These are phyloP conservation scores for Spathaspora hagerdaliae DNA, from an alignment of 805 yeast species.

Conservation along the genomic window DNA sequence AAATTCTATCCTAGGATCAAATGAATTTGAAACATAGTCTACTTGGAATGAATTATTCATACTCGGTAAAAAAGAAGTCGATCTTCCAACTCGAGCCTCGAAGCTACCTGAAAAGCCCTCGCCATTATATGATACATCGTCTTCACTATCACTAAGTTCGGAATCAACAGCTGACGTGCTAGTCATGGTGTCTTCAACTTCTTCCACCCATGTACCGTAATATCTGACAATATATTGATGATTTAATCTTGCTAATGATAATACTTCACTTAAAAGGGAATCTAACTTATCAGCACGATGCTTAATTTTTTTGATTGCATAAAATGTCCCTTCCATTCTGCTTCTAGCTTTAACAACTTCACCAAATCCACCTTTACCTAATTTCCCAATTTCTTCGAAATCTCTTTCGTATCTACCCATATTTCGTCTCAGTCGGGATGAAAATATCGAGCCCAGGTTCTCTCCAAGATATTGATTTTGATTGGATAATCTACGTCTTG, in stretches of 20 bases:
- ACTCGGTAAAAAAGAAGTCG: constrained; percentile 16
- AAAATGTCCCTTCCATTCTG: constrained; percentile 87
- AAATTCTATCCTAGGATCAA: constrained; percentile 55
- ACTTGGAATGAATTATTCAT: constrained; percentile 36
- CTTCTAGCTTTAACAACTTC: constrained; percentile 97
- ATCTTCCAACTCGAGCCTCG: constrained; percentile 11
- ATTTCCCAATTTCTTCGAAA: constrained; percentile 86
- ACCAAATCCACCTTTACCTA: constrained; percentile 96
- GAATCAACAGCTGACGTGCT: constrained; percentile 11
- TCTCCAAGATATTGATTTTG: constrained; percentile 5
- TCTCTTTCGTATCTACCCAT: constrained; percentile 83
- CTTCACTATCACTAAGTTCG: constrained; percentile 19
- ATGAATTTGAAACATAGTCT: constrained; percentile 68
- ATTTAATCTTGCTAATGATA: constrained; percentile 84
- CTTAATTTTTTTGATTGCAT: constrained; percentile 88
- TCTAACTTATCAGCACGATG: constrained; percentile 79
- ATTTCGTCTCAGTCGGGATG: constrained; percentile 4
- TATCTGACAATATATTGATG: constrained; percentile 96
- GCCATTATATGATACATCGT: constrained; percentile 2
- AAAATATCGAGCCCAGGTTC: not conserved
- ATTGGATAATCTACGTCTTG: constrained; percentile 22
- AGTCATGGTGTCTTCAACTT: constrained; percentile 33
- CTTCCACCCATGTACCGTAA: constrained; percentile 97
- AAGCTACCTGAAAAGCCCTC: constrained; percentile 15
- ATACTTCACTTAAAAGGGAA: constrained; percentile 82